Evolutionary conservation across 2,329 filamentous ascomycete species (phyloP), one percentile per base, ranked within the genome.

Genomic region (Colletotrichum musae): DNA sequence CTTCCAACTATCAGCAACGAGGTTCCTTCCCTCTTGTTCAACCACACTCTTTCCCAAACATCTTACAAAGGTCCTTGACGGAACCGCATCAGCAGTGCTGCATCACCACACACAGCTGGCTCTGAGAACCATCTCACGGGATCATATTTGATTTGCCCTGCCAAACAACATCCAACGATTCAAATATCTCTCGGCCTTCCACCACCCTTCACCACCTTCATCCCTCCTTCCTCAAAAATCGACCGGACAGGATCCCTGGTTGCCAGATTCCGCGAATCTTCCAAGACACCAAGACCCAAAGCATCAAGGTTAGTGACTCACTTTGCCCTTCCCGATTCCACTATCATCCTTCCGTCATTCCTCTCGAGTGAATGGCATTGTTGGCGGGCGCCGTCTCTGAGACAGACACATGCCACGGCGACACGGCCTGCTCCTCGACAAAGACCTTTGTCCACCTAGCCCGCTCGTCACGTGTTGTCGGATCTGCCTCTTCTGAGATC

Each of bases 81-180:
- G 71, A 70, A 73, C 70, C 66, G 61, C 64, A 66, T 71, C 73
- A 75, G 74, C 73, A 71, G 73, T 71, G 74, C 73, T 75, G 72
- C 70, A 48, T 58, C 61, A 65, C 41, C 58, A 60, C 61, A 67
- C 64, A 69, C 62, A 68, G 60, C 63, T 68, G 65, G 60, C 61
- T 72, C 68, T 70, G 64, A 71, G 71, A 73, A 69, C 43, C 68
- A 70, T 60, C 61, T 51, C 62, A 66, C 59, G 58, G 63, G 64
- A 66, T 45, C 45, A 53, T 63, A 62, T 62, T 51, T 65, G 43
- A 62, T 54, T 51, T 65, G 43, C 52, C 61, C 47, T 41, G 51
- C 41, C 64, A 64, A 48, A 16, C 18, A 50, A 24, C 21, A 24
- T 24, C 43, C 48, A 6, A 15, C 32, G 32, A 10, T 12, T 45